Conservation (phyloP, 163 green algal species). For the Scenedesmus sp. region DNA sequence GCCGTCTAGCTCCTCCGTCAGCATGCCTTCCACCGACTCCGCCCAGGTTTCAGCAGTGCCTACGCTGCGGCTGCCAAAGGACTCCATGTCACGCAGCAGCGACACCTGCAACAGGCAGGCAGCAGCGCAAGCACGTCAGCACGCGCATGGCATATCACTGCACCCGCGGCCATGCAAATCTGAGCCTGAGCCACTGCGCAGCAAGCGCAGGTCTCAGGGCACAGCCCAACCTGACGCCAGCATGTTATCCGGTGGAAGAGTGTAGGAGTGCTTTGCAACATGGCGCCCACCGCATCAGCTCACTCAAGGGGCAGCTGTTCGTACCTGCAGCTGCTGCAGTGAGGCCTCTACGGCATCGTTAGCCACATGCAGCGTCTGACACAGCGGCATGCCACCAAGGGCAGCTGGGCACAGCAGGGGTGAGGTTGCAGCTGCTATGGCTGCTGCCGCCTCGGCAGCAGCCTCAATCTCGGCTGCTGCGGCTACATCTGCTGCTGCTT, state of each 20-base stretch:
- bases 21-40: slow-evolving; percentile 61
- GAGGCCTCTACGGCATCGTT: slow-evolving; percentile 41
- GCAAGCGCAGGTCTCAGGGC: too few relatives aligned
- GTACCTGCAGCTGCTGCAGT: slow-evolving; percentile 61
- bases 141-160: neutral
- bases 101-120: slow-evolving; percentile 17
- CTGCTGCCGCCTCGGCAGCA: slow-evolving; percentile 37
- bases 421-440: slow-evolving; percentile 34
- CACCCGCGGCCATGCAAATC: too few relatives aligned
- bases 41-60: slow-evolving; percentile 60
- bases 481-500: slow-evolving; percentile 48
- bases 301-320: neutral
- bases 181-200: too few relatives aligned
- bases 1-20: slow-evolving; percentile 76
- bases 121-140: neutral
- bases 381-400: slow-evolving; percentile 35
- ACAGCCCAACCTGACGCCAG: neutral
- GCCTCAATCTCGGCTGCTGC: slow-evolving; percentile 43
- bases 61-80: slow-evolving; percentile 50
- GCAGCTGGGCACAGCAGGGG: slow-evolving; percentile 20
- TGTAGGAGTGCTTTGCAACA: neutral
- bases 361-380: slow-evolving; percentile 50
- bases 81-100: slow-evolving; percentile 74
- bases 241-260: neutral
- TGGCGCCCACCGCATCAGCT: neutral